Base-by-base conservation (phyloP, 768 basidiomycete species). In the Pleurotus djamor region DNA sequence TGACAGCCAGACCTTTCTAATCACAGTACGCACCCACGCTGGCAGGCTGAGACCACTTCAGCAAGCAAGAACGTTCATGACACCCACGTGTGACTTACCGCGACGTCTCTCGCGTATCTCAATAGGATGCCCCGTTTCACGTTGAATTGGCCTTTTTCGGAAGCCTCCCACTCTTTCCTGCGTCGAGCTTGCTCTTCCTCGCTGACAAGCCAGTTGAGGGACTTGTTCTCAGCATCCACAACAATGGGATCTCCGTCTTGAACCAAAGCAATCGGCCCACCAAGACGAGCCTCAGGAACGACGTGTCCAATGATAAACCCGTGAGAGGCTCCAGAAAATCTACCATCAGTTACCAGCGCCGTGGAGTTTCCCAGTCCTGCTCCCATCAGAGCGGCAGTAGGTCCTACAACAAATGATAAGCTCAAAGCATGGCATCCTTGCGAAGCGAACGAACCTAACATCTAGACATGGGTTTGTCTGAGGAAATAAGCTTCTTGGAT, bases 251-350 rank as follows among this genome's bases (percentile, higher is more conserved):
- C 93, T 4, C 93, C 94, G 63, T 95, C 92, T 66, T 86, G 76
- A 52, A 94, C 88, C 16, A 95, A 83, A 33, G 91, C 94, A 64
- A 96, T 95, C 2, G 94, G 93, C 0, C 93, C 93, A 57, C 92
- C 92, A 32, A 90, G 74, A 35, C 82, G 83, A 16, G 92, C 92
- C 70, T 83, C 82, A 17, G 82, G 82, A 6, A 82, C 80, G 12
- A 82, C 80, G 60, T 83, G 82, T 1, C 82, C 92, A 73, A 78
- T 78, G 54, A 82, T 80, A 68, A 79, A 82, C 9, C 79, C 79
- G 47, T 74, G 71, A 63, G 74, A 90, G 2, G 92, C 93, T 13
- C 93, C 93, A 16, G 89, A 91, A 80, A 95, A 95, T 14, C 93
- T 85, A 51, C 93, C 93, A 68, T 96, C 93, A 0, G 93, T 96